A percentile compares a stretch with the other conserved stretches of the same genome.
Conservation (phyloP, 179 eudicot species). For the Dionaea muscipula region DNA sequence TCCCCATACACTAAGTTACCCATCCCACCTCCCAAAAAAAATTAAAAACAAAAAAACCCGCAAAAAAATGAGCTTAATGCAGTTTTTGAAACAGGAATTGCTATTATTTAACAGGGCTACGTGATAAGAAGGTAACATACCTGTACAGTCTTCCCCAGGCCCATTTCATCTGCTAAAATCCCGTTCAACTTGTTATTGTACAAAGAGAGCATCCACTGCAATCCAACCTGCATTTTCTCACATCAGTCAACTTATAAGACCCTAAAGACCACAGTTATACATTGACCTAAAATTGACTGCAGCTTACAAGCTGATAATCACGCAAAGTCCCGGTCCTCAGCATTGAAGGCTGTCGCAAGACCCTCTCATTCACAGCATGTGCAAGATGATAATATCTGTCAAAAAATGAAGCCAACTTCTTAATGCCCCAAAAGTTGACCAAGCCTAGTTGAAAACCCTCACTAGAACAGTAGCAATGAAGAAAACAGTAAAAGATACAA, state of each 20-base stretch:
- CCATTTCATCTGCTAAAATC: constrained; percentile 99
- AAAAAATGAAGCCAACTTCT: constrained; percentile 13
- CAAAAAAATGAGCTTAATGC: too few relatives aligned
- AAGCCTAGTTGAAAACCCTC: not conserved
- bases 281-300: constrained; percentile 5
- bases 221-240: constrained; percentile 62
- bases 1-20: too few relatives aligned
- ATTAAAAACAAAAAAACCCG: too few relatives aligned
- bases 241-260: constrained; percentile 11
- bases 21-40: too few relatives aligned
- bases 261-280: constrained; percentile 10
- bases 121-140: constrained; percentile 16
- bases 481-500: too few relatives aligned
- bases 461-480: too few relatives aligned
- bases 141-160: constrained; percentile 99
- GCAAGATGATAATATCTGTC: constrained; percentile 90
- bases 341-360: constrained; percentile 84
- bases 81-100: too few relatives aligned
- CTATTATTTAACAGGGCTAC: not conserved
- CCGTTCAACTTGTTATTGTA: constrained; percentile 96
- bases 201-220: constrained; percentile 99
- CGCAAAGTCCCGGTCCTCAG: constrained; percentile 81
- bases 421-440: constrained; percentile 1
- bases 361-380: constrained; percentile 97
- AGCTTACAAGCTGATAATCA: constrained; percentile 95